Percentiles rank a stretch among this genome's conserved stretches.
Conservation (phyloP, 129 eudicot genomes). For the Pseudognaphalium luteoalbum region DNA sequence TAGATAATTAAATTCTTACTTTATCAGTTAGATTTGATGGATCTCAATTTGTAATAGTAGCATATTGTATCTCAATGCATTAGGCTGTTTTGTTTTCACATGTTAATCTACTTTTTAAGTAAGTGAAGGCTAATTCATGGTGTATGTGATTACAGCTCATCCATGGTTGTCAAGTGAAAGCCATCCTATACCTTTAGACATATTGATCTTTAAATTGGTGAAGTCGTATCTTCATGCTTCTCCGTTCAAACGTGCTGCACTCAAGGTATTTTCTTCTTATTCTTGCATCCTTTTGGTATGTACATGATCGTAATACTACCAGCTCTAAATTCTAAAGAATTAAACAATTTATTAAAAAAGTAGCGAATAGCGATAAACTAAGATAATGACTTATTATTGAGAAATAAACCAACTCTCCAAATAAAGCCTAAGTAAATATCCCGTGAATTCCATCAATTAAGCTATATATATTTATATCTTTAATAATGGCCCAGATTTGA, state of each 20-base stretch:
- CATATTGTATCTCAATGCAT: neutral
- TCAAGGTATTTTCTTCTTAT: conserved; percentile 47
- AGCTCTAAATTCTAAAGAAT: neutral
- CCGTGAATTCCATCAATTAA: neutral
- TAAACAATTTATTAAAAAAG: neutral
- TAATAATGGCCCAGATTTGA: neutral
- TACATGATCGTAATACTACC: neutral
- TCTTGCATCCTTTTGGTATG: neutral
- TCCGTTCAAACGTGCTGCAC: conserved; percentile 87
- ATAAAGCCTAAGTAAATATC: neutral
- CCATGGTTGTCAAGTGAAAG: conserved; percentile 84
- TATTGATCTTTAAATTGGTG: conserved; percentile 73
- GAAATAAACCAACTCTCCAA: neutral
- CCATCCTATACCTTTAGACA: conserved; percentile 78
- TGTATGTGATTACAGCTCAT: conserved; percentile 54
- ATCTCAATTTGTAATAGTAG: neutral
- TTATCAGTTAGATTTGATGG: neutral
- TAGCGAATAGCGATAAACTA: no score
- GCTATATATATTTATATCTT: neutral
- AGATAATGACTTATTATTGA: neutral
- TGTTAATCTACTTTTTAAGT: no score
- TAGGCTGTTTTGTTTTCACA: neutral
- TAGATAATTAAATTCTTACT: neutral
- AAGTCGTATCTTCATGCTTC: conserved; percentile 83
- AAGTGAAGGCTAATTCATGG: conserved; percentile 1